Percentiles rank a stretch among this genome's conserved stretches.
Conservation (phyloP, 2,329 filamentous ascomycete genomes). For the Paecilomyces variotii region DNA sequence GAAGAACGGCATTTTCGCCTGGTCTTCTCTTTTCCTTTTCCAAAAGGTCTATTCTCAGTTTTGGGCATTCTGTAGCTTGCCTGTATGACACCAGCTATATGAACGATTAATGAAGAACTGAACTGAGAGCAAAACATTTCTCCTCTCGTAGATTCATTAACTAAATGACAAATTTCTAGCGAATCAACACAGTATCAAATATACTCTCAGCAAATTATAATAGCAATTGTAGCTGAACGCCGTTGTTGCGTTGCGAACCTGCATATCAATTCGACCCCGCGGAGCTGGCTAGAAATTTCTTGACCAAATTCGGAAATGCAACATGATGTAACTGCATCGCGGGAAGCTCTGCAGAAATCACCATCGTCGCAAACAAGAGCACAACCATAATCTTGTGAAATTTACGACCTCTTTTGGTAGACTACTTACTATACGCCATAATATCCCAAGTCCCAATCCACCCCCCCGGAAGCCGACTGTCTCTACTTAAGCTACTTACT, state of each 20-base stretch:
- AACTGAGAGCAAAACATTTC: background rate
- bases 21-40: slow-evolving; percentile 40
- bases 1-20: slow-evolving; percentile 46
- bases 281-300: background rate
- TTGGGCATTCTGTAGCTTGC: slow-evolving; percentile 16
- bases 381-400: background rate
- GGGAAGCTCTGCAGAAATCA: background rate
- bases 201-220: background rate
- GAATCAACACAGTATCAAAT: background rate
- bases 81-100: slow-evolving; percentile 1
- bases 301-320: background rate
- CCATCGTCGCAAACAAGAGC: background rate
- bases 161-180: too few species aligned
- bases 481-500: background rate
- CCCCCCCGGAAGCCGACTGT: too few species aligned
- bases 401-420: background rate
- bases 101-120: slow-evolving; percentile 3
- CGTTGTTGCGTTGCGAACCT: background rate
- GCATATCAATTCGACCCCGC: background rate
- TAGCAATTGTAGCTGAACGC: too few species aligned
- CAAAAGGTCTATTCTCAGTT: slow-evolving; percentile 19
- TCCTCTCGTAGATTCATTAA: background rate
- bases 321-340: background rate
- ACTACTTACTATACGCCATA: too few species aligned
- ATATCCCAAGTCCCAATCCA: too few species aligned